phyloP scores from a whole-genome alignment of 495 filamentous ascomycete genomes.

The Aspergillus sclerotioniger region DNA sequence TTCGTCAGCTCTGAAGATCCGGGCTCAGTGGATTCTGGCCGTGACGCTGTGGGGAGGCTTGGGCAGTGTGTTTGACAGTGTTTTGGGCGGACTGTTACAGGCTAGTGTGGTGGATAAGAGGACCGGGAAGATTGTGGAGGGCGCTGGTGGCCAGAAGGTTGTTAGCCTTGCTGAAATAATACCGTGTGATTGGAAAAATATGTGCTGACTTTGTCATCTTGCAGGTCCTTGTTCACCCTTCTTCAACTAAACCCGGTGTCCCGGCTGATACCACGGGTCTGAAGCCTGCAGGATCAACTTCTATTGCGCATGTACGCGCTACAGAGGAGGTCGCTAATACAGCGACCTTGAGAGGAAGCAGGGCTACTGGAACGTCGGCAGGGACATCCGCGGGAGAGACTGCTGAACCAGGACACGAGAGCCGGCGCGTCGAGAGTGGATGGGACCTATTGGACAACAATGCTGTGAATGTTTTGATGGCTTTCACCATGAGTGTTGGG shows the following conservation, averaged over 20 bases:
- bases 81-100: slow-evolving; percentile 83
- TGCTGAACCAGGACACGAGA: slow-evolving; percentile 52
- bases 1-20: slow-evolving; percentile 47
- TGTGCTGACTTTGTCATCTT: slow-evolving; percentile 4
- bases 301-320: slow-evolving; percentile 16
- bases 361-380: slow-evolving; percentile 16
- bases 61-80: slow-evolving; percentile 81
- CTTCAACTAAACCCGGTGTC: slow-evolving; percentile 6
- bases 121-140: slow-evolving; percentile 86
- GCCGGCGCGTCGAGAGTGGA: slow-evolving; percentile 69
- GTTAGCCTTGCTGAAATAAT: slow-evolving; percentile 25
- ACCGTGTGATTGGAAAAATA: slow-evolving; percentile 7
- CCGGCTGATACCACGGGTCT: neutral
- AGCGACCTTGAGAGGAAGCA: slow-evolving; percentile 25
- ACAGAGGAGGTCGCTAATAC: slow-evolving; percentile 39
- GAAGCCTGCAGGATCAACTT: neutral
- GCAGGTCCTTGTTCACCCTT: slow-evolving; percentile 42
- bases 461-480: slow-evolving; percentile 89
- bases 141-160: slow-evolving; percentile 73
- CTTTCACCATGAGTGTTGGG: slow-evolving; percentile 70
- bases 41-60: slow-evolving; percentile 69
- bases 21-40: slow-evolving; percentile 54
- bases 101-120: slow-evolving; percentile 80
- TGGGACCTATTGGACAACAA: slow-evolving; percentile 87
- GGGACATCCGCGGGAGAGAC: slow-evolving; percentile 11